These are phyloP conservation scores for Lentinula raphanica DNA, from an alignment of 768 basidiomycete genomes.

Conservation along the genomic window DNA sequence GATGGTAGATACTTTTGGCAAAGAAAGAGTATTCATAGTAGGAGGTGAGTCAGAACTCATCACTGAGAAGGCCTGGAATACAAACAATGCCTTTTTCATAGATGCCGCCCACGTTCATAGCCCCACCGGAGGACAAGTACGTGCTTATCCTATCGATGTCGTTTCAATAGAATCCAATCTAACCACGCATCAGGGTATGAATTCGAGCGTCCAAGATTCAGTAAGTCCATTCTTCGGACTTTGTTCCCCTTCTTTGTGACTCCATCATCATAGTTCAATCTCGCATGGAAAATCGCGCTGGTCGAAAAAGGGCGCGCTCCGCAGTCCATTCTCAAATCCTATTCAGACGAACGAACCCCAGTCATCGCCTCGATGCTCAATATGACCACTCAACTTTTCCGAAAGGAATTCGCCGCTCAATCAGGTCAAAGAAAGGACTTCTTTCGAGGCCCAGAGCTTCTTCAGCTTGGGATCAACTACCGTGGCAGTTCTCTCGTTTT, in stretches of 20 bases:
- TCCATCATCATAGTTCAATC: constrained; percentile 26
- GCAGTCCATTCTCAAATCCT: constrained; percentile 32
- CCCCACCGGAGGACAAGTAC: constrained; percentile 36
- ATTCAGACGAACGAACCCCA: constrained; percentile 38
- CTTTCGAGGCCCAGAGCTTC: constrained; percentile 15
- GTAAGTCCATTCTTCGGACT: constrained; percentile 17
- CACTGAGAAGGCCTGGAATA: too few species aligned
- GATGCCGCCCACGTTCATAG: constrained; percentile 47
- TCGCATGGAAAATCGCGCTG: constrained; percentile 41
- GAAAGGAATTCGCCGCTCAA: constrained; percentile 16
- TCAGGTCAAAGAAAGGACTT: not conserved
- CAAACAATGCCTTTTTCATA: constrained; percentile 11
- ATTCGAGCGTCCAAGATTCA: constrained; percentile 31
- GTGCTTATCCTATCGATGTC: not conserved
- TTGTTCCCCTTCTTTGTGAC: not conserved
- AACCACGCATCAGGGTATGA: constrained; percentile 26
- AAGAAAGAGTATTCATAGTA: constrained; percentile 40
- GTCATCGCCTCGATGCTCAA: constrained; percentile 42
- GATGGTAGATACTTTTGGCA: constrained; percentile 37
- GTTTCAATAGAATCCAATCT: not conserved
- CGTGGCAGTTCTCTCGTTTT: constrained; percentile 37
- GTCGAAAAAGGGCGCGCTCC: constrained; percentile 32
- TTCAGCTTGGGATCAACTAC: constrained; percentile 41
- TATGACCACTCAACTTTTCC: constrained; percentile 25
- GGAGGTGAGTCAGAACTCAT: constrained; percentile 39